These are phyloP conservation scores for Agaricus sinodeliciosus DNA, from an alignment of 768 basidiomycete genomes.

Conservation along the genomic window DNA sequence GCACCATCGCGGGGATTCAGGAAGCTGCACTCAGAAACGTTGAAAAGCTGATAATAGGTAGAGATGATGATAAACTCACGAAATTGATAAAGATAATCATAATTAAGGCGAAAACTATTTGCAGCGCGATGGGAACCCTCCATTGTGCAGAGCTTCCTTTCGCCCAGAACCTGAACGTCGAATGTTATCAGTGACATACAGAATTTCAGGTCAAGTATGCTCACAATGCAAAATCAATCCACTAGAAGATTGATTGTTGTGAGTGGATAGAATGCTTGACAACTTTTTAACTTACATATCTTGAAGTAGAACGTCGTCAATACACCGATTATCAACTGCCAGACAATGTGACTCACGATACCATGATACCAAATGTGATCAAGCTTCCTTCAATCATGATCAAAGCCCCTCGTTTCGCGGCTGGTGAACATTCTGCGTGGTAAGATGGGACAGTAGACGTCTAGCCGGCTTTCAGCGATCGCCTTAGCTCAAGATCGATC, in stretches of 20 bases:
- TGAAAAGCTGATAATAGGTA: neutral
- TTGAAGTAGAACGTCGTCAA: slow-evolving; percentile 11
- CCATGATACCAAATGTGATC: slow-evolving; percentile 58
- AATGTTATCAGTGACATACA: neutral
- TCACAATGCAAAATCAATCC: slow-evolving; percentile 60
- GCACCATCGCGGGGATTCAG: slow-evolving; percentile 56
- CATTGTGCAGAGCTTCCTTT: slow-evolving; percentile 48
- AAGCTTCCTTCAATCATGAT: slow-evolving; percentile 62
- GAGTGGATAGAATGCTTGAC: neutral
- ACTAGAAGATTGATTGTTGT: slow-evolving; percentile 24
- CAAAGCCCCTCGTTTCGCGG: slow-evolving; percentile 50
- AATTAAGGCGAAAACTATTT: slow-evolving; percentile 48
- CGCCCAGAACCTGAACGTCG: slow-evolving; percentile 38
- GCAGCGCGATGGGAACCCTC: slow-evolving; percentile 57
- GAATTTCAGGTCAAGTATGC: slow-evolving; percentile 13
- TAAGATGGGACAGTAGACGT: slow-evolving; percentile 63
- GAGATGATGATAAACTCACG: slow-evolving; percentile 27
- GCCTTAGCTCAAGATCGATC: neutral
- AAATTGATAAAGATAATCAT: slow-evolving; percentile 44
- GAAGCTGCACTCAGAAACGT: slow-evolving; percentile 30
- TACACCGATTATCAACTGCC: slow-evolving; percentile 47
- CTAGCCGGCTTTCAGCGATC: slow-evolving; percentile 18
- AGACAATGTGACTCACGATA: slow-evolving; percentile 37
- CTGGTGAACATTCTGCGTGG: slow-evolving; percentile 60
- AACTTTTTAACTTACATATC: slow-evolving; percentile 12